phyloP scores from a whole-genome alignment of 192 early-diverging fungal genomes.

The Anaeromyces robustus region DNA sequence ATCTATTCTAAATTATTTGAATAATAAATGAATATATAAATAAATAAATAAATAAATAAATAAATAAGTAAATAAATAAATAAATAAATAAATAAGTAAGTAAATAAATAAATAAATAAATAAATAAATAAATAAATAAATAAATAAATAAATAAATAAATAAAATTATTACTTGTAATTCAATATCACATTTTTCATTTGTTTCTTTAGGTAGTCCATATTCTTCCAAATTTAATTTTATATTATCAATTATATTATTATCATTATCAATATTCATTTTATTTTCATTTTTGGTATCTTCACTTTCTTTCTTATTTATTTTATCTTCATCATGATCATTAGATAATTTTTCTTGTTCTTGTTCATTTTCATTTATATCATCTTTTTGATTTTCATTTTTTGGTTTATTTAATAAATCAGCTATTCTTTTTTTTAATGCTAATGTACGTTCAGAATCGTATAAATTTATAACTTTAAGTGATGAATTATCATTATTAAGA shows the following conservation, averaged over 20 bases:
- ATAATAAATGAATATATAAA: too few relatives aligned
- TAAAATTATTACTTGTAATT: background rate
- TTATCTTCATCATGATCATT: background rate
- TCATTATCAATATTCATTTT: background rate
- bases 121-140: too few relatives aligned
- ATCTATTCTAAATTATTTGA: background rate
- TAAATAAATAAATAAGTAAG: too few relatives aligned
- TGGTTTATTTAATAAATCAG: background rate
- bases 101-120: too few relatives aligned
- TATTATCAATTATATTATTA: background rate
- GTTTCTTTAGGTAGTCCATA: background rate
- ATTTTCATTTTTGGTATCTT: background rate
- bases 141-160: too few relatives aligned
- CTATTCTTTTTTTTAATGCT: background rate
- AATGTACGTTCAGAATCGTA: background rate
- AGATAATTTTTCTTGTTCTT: too few relatives aligned
- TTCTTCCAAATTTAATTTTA: background rate
- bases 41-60: too few relatives aligned
- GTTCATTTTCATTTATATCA: too few relatives aligned
- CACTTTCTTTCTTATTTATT: background rate
- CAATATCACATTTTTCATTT: background rate
- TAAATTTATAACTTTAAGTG: background rate
- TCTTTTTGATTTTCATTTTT: background rate
- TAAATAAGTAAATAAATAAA: too few relatives aligned
- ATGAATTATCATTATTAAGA: background rate